Percentiles rank a stretch among this genome's conserved stretches.
Evolutionary conservation across 345 rosid species (phyloP).

Genomic region (Eucalyptus tenuipes): DNA sequence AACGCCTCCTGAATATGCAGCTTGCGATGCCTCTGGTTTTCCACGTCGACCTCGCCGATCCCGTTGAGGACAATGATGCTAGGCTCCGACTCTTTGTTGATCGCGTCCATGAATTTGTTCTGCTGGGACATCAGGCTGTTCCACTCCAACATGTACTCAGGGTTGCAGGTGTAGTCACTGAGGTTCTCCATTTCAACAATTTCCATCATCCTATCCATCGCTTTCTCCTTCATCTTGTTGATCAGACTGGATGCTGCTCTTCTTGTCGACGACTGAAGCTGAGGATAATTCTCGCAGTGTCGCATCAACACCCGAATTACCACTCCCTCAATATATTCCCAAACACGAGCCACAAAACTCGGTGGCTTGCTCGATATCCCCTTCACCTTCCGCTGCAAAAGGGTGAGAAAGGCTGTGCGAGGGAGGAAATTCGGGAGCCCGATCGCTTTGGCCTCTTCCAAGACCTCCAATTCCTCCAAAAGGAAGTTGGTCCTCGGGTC

Average conservation of each 20-base stretch:
- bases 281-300: conserved; percentile 1
- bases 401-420: background rate
- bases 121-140: conserved; percentile 1
- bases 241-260: conserved; percentile 8
- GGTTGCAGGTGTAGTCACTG: conserved; percentile 16
- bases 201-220: conserved; percentile 8
- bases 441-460: conserved; percentile 17
- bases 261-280: background rate
- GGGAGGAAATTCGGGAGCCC: conserved; percentile 19
- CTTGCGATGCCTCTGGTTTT: background rate
- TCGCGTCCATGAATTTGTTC: background rate
- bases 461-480: conserved; percentile 4
- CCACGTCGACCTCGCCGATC: background rate
- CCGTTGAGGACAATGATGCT: background rate
- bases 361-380: background rate
- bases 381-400: conserved; percentile 7
- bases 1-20: background rate
- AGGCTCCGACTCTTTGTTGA: background rate
- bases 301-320: background rate
- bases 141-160: conserved; percentile 8
- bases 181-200: conserved; percentile 20
- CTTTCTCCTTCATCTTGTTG: conserved; percentile 11
- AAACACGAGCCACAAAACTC: background rate
- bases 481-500: background rate
- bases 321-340: conserved; percentile 10